Evolutionary conservation across 805 yeast genomes (phyloP), one percentile per base, ranked within the genome.

Genomic region (Candida dajiaensis): DNA sequence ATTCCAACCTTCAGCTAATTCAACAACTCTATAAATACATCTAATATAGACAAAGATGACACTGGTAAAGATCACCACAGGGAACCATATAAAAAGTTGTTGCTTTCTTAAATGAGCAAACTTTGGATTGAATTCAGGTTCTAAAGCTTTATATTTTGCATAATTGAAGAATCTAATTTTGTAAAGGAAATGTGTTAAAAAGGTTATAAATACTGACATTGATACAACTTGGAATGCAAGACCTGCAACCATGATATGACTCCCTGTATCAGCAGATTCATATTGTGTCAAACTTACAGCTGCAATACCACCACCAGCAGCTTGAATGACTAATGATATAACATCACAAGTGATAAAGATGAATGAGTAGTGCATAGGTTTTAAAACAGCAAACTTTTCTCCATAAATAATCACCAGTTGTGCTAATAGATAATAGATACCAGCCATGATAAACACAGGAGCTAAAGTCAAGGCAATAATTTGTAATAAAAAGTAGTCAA

Each of bases 381-480:
- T 69, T 29, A 77, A 50, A 3, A 66, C 26, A 0, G 89, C 79
- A 52, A 66, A 80, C 16, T 67, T 62, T 45, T 69, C 66, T 2
- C 88, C 87, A 56, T 78, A 80, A 1, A 86, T 62, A 45, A 82
- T 79, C 43, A 81, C 70, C 41, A 84, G 54, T 65, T 85, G 83
- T 6, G 85, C 89, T 48, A 88, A 66, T 45, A 81, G 69, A 56
- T 76, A 83, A 66, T 89, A 89, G 4, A 88, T 71, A 2, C 92
- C 95, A 4, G 85, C 96, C 86, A 85, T 84, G 39, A 85, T 68
- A 61, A 89, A 84, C 19, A 86, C 87, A 0, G 96, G 96, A 0
- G 88, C 90, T 6, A 39, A 25, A 4, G 92, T 86, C 46, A 88
- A 66, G 56, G 82, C 72, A 46, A 81, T 75, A 51, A 83, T 75